Base-by-base conservation (phyloP, 192 early-diverging fungal genomes). In the Thoreauomyces humboldtii region DNA sequence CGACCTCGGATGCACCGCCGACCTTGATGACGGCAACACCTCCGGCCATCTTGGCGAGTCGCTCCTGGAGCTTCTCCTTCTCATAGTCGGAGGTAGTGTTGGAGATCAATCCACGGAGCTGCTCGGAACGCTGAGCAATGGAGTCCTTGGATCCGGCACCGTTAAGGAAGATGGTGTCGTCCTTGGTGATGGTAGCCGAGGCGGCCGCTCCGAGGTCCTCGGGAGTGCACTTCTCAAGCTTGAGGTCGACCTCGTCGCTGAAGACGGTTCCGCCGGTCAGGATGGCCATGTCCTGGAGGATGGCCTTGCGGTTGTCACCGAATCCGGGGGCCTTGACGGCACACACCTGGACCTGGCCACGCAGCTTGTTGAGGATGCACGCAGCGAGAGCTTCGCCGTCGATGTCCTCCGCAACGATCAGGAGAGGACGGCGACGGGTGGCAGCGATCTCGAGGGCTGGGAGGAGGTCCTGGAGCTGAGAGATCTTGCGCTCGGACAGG, bases 1-100 rank as follows among this genome's bases (percentile, higher is more conserved):
- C 98, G 56, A 99, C 92, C 80, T 99, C 98, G 25, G 93, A 96
- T 32, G 90, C 72, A 33, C 98, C 98, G 59, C 98, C 98, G 36
- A 99, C 95, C 75, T 92, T 94, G 75, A 99, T 98, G 66, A 99
- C 96, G 53, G 98, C 98, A 52, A 99, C 98, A 82, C 98, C 98
- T 55, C 94, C 94, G 47, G 89, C 89, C 22, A 99, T 80, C 80
- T 98, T 98, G 68, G 98, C 98, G 72, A 99, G 88, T 67, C 98
- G 91, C 81, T 99, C 98, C 80, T 98, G 94, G 67, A 98, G 84
- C 84, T 98, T 99, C 84, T 99, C 98, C 78, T 90, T 91, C 80
- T 99, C 98, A 75, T 99, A 99, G 47, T 98, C 94, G 33, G 92
- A 95, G 54, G 90, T 89, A 48, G 88, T 78, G 59, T 88, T 85